These are phyloP conservation scores for Starmerella scarabaei DNA, from an alignment of 805 yeast species.

Conservation along the genomic window DNA sequence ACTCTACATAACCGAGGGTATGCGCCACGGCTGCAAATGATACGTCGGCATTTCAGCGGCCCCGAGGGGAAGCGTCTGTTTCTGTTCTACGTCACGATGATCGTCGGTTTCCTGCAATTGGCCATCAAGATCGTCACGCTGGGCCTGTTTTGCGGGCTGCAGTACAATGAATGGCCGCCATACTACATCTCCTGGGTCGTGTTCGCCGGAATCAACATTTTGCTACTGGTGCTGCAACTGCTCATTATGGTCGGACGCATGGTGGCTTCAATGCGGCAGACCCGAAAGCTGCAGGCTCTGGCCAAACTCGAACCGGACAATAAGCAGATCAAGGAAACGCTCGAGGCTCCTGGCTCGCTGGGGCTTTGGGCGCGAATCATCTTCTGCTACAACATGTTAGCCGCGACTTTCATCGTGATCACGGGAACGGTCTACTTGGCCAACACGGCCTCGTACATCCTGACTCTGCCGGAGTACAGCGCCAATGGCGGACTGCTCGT, in stretches of 20 bases:
- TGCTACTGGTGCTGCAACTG: conserved; percentile 3
- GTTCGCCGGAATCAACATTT: conserved; percentile 12
- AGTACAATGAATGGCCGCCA: conserved; percentile 4
- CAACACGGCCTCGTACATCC: conserved; percentile 14
- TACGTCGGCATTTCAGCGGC: conserved; percentile 4
- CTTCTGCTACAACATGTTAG: conserved; percentile 7
- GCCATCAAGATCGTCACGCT: conserved; percentile 13
- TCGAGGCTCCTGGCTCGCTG: background rate
- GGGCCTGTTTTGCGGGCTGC: conserved; percentile 10
- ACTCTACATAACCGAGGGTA: background rate
- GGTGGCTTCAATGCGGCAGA: background rate
- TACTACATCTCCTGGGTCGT: conserved; percentile 13
- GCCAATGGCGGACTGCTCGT: conserved; percentile 7
- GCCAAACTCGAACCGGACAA: conserved; percentile 2
- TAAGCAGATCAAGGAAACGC: background rate
- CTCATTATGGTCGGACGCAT: background rate
- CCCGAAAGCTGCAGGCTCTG: background rate
- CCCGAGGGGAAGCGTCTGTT: conserved; percentile 8
- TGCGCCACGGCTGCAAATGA: conserved; percentile 10
- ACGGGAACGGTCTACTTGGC: conserved; percentile 16
- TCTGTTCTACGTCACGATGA: conserved; percentile 10
- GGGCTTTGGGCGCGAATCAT: conserved; percentile 9
- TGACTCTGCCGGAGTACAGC: conserved; percentile 9
- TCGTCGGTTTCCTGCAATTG: conserved; percentile 12
- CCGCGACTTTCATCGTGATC: conserved; percentile 9